Conservation (phyloP, 306 rosid genomes). For the Betula pendula region DNA sequence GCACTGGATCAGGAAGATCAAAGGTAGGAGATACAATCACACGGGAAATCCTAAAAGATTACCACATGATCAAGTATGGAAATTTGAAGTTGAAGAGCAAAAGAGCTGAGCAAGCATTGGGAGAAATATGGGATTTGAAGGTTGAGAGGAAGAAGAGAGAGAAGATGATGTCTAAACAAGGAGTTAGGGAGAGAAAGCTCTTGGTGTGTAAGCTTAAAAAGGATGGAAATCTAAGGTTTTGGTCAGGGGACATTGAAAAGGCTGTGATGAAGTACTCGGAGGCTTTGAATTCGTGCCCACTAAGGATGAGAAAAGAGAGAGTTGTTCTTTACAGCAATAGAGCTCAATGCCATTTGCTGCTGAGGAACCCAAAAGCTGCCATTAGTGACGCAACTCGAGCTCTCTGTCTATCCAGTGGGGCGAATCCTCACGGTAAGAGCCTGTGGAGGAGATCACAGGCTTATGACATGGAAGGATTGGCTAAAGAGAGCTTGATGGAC, state of each 20-base stretch:
- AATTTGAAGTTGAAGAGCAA: constrained; percentile 40
- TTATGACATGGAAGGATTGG: constrained; percentile 55
- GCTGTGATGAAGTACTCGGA: constrained; percentile 58
- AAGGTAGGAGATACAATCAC: constrained; percentile 54
- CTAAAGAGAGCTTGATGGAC: constrained; percentile 67
- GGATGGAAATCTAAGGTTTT: constrained; percentile 50
- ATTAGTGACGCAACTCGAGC: constrained; percentile 68
- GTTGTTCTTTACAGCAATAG: constrained; percentile 68
- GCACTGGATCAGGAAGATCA: constrained; percentile 20
- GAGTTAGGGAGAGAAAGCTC: constrained; percentile 42
- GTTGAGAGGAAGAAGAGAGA: constrained; percentile 63
- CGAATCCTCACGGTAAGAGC: constrained; percentile 52
- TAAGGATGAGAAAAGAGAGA: constrained; percentile 47
- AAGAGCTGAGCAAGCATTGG: constrained; percentile 41
- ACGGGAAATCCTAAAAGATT: constrained; percentile 51
- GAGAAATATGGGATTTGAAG: constrained; percentile 65
- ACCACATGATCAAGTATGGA: constrained; percentile 64
- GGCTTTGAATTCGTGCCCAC: constrained; percentile 50
- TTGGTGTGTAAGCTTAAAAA: constrained; percentile 36
- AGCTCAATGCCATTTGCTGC: constrained; percentile 63
- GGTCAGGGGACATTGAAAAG: constrained; percentile 45
- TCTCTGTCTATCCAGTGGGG: constrained; percentile 48
- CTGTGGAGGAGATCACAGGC: constrained; percentile 81
- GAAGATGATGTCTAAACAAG: constrained; percentile 46
- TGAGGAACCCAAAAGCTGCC: constrained; percentile 49